Conservation (phyloP, 2,329 filamentous ascomycete genomes). For the Xylaria sp. region DNA sequence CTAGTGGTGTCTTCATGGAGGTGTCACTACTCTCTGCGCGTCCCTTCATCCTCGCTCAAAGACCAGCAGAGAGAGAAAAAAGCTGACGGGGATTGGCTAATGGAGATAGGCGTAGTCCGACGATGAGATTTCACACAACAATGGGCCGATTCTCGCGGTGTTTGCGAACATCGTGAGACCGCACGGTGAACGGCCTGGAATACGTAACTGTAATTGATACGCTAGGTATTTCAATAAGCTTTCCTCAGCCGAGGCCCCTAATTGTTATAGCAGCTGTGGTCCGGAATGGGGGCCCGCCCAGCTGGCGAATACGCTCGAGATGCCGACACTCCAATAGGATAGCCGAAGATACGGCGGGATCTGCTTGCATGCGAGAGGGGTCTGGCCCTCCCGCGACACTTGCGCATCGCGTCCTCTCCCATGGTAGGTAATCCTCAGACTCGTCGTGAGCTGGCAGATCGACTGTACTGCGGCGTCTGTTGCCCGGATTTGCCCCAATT, state of each 20-base stretch:
- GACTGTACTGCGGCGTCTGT: not conserved
- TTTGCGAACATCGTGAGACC: slow-evolving; percentile 10
- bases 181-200: not conserved
- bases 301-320: not conserved
- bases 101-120: not conserved
- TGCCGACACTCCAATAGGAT: slow-evolving; percentile 10
- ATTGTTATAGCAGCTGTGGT: not conserved
- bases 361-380: slow-evolving; percentile 12
- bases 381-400: not conserved
- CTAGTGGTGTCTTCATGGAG: not conserved
- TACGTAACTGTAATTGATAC: not conserved
- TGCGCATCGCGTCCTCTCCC: not conserved
- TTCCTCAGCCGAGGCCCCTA: not conserved
- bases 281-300: not conserved
- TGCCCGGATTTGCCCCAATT: not conserved
- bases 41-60: not conserved
- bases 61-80: not conserved
- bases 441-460: not conserved
- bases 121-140: not conserved
- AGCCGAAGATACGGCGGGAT: slow-evolving; percentile 15
- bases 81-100: not conserved
- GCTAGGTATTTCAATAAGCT: not conserved
- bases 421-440: slow-evolving; percentile 1
- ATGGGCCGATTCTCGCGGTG: not conserved
- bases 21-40: not conserved